Evolutionary conservation across 768 basidiomycete genomes (phyloP), one percentile per base, ranked within the genome.

Genomic region (Russula vinacea): DNA sequence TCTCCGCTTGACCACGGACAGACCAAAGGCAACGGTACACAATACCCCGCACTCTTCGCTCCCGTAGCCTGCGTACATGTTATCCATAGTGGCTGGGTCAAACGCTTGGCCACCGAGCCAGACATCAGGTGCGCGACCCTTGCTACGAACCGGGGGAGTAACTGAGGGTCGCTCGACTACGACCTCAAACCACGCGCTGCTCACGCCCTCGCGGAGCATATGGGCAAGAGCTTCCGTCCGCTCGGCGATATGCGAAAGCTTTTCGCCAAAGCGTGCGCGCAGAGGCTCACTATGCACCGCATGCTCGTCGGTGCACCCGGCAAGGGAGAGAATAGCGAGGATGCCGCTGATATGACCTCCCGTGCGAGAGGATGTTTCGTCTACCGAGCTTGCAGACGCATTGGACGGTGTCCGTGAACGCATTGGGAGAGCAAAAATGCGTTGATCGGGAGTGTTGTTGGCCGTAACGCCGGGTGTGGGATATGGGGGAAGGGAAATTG

Each of bases 141-240:
- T 58, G 29, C 24, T 19, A 7, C 55, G 56, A 32, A 50, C 33
- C 24, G 35, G 22, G 49, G 54, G 56, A 35, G 47, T 26, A 9
- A 37, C 33, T 17, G 65, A 60, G 29, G 68, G 57, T 29, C 42
- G 39, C 40, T 67, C 65, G n/a, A 57, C 56, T 32, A 33, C 57
- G 40, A 72, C 67, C 50, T 75, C 74, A 56, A 76, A 75, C 51
- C 71, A 66, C 8, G 71, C 72, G 62, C 74, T 75, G 69, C 74
- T 72, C 26, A 75, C 72, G 55, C 73, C 71, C 60, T 75, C 75
- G 51, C 71, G 71, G 32, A 75, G 56, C 16, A 69, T 70, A 19
- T 45, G 65, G 24, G 74, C 72, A 17, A 76, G 70, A 33, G 64
- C 58, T 55, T 71, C 70, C 19, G 74, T 70, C 24, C 70, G 70